A percentile compares a stretch with the other conserved stretches of the same genome.
Evolutionary conservation across 2,329 filamentous ascomycete genomes (phyloP).

Genomic region (Diaporthe sp.): DNA sequence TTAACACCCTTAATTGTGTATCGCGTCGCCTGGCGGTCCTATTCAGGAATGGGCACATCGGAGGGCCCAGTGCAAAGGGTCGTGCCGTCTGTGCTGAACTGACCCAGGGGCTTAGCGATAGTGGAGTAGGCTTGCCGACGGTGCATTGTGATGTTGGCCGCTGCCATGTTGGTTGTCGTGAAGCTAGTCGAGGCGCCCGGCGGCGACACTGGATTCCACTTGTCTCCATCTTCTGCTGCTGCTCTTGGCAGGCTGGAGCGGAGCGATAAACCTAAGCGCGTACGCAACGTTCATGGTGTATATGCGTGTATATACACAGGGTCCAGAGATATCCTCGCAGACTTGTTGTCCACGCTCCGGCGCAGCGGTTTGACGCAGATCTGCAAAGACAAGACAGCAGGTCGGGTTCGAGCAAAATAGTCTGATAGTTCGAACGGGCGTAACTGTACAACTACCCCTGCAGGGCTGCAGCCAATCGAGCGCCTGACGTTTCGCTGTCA

Average conservation of each 20-base stretch:
- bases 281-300: background rate
- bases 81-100: constrained; percentile 20
- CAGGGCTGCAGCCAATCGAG: constrained; percentile 5
- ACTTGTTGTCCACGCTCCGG: background rate
- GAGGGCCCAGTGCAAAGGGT: background rate
- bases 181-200: constrained; percentile 23
- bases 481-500: constrained; percentile 18
- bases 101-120: constrained; percentile 10
- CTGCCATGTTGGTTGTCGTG: constrained; percentile 7
- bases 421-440: constrained; percentile 5
- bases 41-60: constrained; percentile 8
- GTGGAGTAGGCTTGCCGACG: constrained; percentile 16
- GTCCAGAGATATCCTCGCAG: background rate
- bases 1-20: background rate
- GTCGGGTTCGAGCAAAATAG: background rate
- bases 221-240: constrained; percentile 6
- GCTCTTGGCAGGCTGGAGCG: background rate
- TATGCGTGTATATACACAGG: background rate
- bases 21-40: constrained; percentile 10
- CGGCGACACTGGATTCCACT: background rate
- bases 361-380: background rate
- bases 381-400: constrained; percentile 2
- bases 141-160: background rate
- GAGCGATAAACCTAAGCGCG: background rate
- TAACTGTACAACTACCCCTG: background rate